Evolutionary conservation across 371 early-diverging fungal genomes (phyloP).

Genomic region (Polyrhizophydium stewartii): DNA sequence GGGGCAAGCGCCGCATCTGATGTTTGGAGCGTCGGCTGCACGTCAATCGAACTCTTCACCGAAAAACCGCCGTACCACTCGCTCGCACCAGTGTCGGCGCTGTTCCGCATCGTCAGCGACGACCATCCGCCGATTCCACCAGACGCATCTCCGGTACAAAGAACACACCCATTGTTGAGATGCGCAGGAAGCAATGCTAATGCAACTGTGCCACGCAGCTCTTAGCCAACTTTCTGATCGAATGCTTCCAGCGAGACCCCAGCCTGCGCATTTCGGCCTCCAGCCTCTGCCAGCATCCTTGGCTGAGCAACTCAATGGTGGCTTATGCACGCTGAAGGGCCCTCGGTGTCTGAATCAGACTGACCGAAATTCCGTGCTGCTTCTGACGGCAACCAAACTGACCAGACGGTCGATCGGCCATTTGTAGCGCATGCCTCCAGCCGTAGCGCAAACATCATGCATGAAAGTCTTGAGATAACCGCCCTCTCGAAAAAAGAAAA

Average conservation of each 20-base stretch:
- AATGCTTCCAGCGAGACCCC: constrained; percentile 40
- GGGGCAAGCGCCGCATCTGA: constrained; percentile 77
- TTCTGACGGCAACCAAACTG: no score
- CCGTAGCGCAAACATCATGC: no score
- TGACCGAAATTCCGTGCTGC: no score
- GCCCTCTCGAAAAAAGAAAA: background rate
- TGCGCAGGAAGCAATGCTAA: background rate
- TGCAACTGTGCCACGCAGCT: constrained; percentile 6
- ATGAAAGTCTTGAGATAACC: no score
- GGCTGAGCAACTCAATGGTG: constrained; percentile 20
- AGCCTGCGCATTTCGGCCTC: constrained; percentile 30
- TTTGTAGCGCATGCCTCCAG: no score
- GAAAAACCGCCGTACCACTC: constrained; percentile 61
- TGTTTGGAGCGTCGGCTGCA: constrained; percentile 75
- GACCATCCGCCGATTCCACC: constrained; percentile 61
- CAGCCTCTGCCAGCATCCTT: constrained; percentile 31
- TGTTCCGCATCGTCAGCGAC: constrained; percentile 63
- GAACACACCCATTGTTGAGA: background rate
- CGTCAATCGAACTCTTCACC: constrained; percentile 54
- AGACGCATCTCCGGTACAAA: constrained; percentile 37
- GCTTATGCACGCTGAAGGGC: no score
- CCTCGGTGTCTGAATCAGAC: no score
- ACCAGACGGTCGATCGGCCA: no score
- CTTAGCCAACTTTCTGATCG: constrained; percentile 30
- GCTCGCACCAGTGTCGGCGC: constrained; percentile 54